Base-by-base conservation (phyloP, 805 yeast genomes). In the Torulaspora delbrueckii region DNA sequence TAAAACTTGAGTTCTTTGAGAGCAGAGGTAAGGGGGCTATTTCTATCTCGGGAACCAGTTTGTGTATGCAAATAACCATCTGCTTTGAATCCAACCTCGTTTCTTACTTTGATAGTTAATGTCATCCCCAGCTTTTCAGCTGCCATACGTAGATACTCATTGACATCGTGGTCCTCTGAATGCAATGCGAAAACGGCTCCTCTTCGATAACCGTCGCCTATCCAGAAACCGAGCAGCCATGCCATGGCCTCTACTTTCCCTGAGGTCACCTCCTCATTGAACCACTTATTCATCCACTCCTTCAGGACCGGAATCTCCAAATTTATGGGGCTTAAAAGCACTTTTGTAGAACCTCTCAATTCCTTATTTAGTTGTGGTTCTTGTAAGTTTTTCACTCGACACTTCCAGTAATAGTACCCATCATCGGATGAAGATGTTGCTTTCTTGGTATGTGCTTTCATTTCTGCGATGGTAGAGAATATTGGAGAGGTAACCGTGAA, bases 211-310 rank as follows among this genome's bases (percentile, higher is more conserved):
- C 53, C 53, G 28, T 50, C 46, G n/a, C 50, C 48, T 3, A 49
- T 32, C 50, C 53, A 48, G 24, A 46, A 45, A 8, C 52, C 52
- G 9, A 49, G 30, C 5, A 49, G 33, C 50, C 50, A 49, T 2
- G 50, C 47, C 50, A 49, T 49, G 22, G 46, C 47, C n/a, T 40
- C 45, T 8, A 49, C 23, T 22, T 39, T 40, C 9, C 31, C 28
- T 5, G n/a, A 4, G 7, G 45, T n/a, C 8, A 49, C 38, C 2
- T 34, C 43, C 12, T 42, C n/a, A 1, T 36, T 8, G 19, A 46
- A 40, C 8, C 27, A 13, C 12, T 34, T 19, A 8, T 42, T 40
- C 26, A 46, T 13, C 45, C 48, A 43, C 16, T 48, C 37, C 13
- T 16, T 37, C 27, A 46, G 23, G 8, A 46, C 46, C 8, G 46